phyloP scores from a whole-genome alignment of 805 yeast species.

The Spathaspora sp. region DNA sequence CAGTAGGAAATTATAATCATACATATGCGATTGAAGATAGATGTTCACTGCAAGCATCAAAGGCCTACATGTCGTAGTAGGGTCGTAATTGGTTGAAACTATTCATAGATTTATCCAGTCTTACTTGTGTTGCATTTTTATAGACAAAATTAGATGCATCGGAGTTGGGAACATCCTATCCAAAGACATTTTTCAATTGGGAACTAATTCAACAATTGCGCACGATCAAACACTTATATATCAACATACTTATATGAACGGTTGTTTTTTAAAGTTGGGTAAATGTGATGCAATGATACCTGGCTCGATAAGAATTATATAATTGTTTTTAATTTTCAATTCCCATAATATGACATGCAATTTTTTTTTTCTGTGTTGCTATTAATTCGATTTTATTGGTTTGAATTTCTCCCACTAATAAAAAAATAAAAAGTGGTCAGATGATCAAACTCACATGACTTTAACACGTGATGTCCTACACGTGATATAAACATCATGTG shows the following conservation, averaged over 20 bases:
- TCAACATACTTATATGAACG: not conserved
- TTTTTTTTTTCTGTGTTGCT: constrained; percentile 1
- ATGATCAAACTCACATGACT: not conserved
- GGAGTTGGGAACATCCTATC: not conserved
- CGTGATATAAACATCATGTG: not conserved
- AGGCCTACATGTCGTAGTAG: not conserved
- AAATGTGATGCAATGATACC: not conserved
- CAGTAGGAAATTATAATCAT: not conserved
- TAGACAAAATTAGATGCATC: not conserved
- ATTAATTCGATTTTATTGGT: constrained; percentile 4
- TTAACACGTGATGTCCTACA: not conserved
- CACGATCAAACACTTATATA: not conserved
- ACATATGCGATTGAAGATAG: not conserved
- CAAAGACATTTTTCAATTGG: not conserved
- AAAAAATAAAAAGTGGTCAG: not conserved
- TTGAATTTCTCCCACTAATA: not conserved
- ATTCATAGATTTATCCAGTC: not conserved
- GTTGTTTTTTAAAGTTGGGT: not conserved
- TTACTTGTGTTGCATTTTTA: not conserved
- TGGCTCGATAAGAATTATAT: not conserved
- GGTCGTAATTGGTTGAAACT: not conserved
- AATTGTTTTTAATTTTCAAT: not conserved
- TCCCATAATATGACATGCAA: not conserved
- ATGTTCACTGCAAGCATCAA: not conserved
- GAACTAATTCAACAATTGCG: not conserved